Conservation (phyloP, 2,329 filamentous ascomycete genomes). For the Aspergillus ibericus region DNA sequence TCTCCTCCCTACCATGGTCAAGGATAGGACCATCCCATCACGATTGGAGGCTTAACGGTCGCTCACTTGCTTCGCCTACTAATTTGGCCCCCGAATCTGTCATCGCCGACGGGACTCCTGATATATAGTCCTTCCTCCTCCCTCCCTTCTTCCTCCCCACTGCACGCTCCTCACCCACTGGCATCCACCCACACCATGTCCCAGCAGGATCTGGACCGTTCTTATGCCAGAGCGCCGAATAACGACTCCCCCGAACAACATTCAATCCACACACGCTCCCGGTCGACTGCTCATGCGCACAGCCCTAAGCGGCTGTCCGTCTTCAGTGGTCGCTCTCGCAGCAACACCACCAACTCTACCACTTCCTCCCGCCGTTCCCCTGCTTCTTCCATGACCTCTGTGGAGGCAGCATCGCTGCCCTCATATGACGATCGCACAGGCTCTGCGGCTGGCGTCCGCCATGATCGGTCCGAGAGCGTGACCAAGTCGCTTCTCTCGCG, state of each 20-base stretch:
- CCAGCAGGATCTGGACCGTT: slow-evolving; percentile 28
- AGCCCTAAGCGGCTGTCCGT: slow-evolving; percentile 43
- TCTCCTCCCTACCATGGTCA: slow-evolving; percentile 18
- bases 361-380: slow-evolving; percentile 48
- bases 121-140: slow-evolving; percentile 5
- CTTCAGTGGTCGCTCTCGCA: slow-evolving; percentile 42
- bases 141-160: not conserved
- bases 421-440: slow-evolving; percentile 35
- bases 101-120: not conserved
- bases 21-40: slow-evolving; percentile 8
- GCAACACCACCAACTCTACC: slow-evolving; percentile 53
- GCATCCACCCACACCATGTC: slow-evolving; percentile 15
- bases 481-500: slow-evolving; percentile 45
- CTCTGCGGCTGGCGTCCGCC: slow-evolving; percentile 27
- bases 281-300: slow-evolving; percentile 36
- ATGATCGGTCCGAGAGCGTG: slow-evolving; percentile 37
- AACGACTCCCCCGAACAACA: slow-evolving; percentile 34
- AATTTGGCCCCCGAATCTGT: not conserved
- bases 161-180: slow-evolving; percentile 16
- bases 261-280: slow-evolving; percentile 35
- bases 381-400: slow-evolving; percentile 44
- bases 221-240: slow-evolving; percentile 32
- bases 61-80: slow-evolving; percentile 6
- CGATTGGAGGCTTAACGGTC: slow-evolving; percentile 18
- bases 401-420: slow-evolving; percentile 31